These are phyloP conservation scores for Trametes coccinea DNA, from an alignment of 768 basidiomycete species.

Conservation along the genomic window DNA sequence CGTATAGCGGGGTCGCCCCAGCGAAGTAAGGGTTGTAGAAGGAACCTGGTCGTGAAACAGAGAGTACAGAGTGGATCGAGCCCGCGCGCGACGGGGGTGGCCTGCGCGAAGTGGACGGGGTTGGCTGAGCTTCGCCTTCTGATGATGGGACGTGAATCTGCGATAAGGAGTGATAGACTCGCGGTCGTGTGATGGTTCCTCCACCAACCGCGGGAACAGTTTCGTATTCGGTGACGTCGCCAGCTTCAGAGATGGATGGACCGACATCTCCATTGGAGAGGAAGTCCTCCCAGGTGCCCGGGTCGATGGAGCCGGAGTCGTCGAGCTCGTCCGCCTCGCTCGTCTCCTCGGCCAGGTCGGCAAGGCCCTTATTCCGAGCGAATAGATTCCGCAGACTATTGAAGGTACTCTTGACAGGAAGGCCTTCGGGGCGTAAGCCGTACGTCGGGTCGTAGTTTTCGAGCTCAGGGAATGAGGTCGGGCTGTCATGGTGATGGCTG, in stretches of 20 bases:
- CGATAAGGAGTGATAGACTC: conserved; percentile 84
- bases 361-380: conserved; percentile 60
- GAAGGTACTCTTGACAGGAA: conserved; percentile 84
- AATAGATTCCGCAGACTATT: conserved; percentile 76
- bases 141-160: conserved; percentile 52
- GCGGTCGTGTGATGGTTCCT: conserved; percentile 81
- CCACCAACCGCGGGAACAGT: conserved; percentile 92
- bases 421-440: conserved; percentile 88
- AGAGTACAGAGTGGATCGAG: conserved; percentile 4
- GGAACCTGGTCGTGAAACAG: conserved; percentile 17
- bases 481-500: conserved; percentile 25
- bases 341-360: conserved; percentile 75
- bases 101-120: conserved; percentile 1
- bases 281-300: conserved; percentile 70
- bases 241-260: conserved; percentile 42
- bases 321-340: conserved; percentile 44
- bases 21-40: conserved; percentile 27
- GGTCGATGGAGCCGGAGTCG: conserved; percentile 56
- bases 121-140: conserved; percentile 28
- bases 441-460: conserved; percentile 97
- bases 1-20: conserved; percentile 26
- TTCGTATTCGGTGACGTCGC: conserved; percentile 66
- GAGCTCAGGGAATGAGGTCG: conserved; percentile 52
- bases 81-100: conserved; percentile 5
- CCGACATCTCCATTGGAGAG: conserved; percentile 46